Percentiles rank a stretch among this genome's conserved stretches.
Conservation (phyloP, 2,329 filamentous ascomycete genomes). For the Aspergillus sp. region DNA sequence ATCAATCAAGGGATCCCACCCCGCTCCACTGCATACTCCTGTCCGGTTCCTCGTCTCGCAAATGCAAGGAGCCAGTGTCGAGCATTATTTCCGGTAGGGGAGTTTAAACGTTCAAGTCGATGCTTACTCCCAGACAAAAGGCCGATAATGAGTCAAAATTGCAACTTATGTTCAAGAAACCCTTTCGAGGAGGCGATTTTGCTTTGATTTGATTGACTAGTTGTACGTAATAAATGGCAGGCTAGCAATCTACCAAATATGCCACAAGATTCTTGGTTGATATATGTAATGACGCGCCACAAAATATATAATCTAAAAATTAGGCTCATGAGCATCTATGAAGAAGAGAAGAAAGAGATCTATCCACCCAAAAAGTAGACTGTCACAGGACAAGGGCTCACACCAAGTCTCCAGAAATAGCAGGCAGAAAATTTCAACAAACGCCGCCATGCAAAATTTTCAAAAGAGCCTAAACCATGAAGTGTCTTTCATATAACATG, state of each 20-base stretch:
- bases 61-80: not conserved
- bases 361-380: not conserved
- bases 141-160: not conserved
- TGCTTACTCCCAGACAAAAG: not conserved
- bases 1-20: constrained; percentile 6
- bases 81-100: not conserved
- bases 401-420: not conserved
- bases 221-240: not conserved
- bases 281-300: not conserved
- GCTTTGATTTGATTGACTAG: not conserved
- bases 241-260: not conserved
- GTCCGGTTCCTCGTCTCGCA: not conserved
- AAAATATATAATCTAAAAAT: not conserved
- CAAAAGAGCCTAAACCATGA: not conserved
- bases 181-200: not conserved
- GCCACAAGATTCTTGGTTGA: not conserved
- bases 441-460: constrained; percentile 9
- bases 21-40: not conserved
- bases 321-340: not conserved
- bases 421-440: not conserved
- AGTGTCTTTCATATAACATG: not conserved
- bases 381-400: not conserved
- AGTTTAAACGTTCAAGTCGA: not conserved
- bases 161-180: not conserved
- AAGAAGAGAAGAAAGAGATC: not conserved